Percentiles rank a stretch among this genome's conserved stretches.
phyloP scores from a whole-genome alignment of 441 rosid genomes.

The Eutrema salsugineum region DNA sequence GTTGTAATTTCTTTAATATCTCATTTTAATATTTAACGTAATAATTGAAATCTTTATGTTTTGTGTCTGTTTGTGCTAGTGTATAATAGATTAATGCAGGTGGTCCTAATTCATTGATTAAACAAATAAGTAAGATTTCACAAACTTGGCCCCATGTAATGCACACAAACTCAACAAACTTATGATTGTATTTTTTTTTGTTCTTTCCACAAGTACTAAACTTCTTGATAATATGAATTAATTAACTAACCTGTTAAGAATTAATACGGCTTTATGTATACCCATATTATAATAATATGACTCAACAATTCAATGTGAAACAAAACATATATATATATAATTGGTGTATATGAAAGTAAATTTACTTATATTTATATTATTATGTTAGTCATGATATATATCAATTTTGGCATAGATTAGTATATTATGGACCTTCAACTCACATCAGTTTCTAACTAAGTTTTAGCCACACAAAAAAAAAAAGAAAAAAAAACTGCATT shows the following conservation, averaged over 20 bases:
- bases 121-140: background rate
- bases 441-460: background rate
- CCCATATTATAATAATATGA: background rate
- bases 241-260: too few species aligned
- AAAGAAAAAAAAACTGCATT: background rate
- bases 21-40: background rate
- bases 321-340: too few species aligned
- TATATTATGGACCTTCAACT: background rate
- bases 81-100: slow-evolving; percentile 17
- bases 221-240: too few species aligned
- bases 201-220: background rate
- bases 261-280: too few species aligned
- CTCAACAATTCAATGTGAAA: background rate
- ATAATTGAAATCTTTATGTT: background rate
- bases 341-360: background rate
- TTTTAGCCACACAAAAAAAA: background rate
- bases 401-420: background rate
- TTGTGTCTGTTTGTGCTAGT: background rate
- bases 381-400: background rate
- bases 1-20: slow-evolving; percentile 9
- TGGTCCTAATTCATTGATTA: background rate
- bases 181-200: background rate
- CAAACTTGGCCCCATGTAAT: slow-evolving; percentile 28
- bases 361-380: background rate
- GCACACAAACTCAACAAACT: slow-evolving; percentile 19